Evolutionary conservation across 495 filamentous ascomycete genomes (phyloP), one percentile per base, ranked within the genome.

Genomic region (Talaromyces wortmannii): DNA sequence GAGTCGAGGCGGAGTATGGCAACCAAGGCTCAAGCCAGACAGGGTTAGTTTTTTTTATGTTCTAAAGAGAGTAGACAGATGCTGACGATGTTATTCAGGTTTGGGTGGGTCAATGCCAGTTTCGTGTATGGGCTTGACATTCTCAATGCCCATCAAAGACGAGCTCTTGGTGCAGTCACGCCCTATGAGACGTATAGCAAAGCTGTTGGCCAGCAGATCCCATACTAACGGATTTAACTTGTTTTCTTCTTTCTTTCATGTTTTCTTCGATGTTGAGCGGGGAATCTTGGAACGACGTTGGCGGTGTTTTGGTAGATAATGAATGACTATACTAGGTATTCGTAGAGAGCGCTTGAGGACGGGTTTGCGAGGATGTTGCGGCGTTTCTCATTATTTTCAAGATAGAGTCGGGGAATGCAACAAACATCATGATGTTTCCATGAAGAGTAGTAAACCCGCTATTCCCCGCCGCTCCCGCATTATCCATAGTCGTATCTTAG

Each of bases 101-200:
- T 98, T 64, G 94, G 92, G 17, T 98, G 94, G 94, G 95, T 96
- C 62, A 98, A 98, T 63, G 94, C 92, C 56, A 95, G 90, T 63
- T 97, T 91, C 65, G 85, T 97, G 46, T 90, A 91, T 63, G 94
- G 92, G 47, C 74, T 97, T 36, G 84, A 89, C 43, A 83, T 95
- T 58, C 74, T 95, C 48, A 91, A 86, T 58, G 84, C 86, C 8
- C 90, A 95, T 66, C 89, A 91, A 81, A 83, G 81, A 65, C 84
- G 91, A 45, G 89, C 94, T 0, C 77, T 98, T 15, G 91, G 90
- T 57, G 83, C 88, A 12, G 80, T 91, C 55, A 94, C 91, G 4
- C 83, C 87, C 3, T 97, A 86, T 58, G 88, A 92, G 43, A 85
- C 83, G 2, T 96, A 71, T 57, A 64, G 59, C 54, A 71, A 73